Base-by-base conservation (phyloP, 176 grass and related monocot genomes). In the Triticum aestivum region DNA sequence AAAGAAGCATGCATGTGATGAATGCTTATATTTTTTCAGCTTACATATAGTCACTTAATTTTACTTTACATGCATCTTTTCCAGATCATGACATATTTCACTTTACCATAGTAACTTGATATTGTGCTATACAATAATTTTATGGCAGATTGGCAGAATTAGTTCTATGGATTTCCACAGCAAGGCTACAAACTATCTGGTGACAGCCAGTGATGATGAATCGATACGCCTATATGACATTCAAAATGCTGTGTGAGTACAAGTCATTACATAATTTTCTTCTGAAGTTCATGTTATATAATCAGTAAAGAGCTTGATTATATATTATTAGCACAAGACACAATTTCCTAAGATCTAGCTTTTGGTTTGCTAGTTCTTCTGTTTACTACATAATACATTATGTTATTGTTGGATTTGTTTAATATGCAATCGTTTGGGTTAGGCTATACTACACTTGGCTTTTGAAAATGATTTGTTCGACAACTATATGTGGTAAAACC, bases 111-210 rank as follows among this genome's bases (percentile, higher is more conserved):
- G 9, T 76, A 44, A 76, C 82, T 83, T 79, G 9, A 73, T 65
- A 68, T 26, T 74, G 51, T 34, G 61, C 8, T 84, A 80, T 33
- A 21, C 7, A 11, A 15, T 81, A 63, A 52, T 85, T 91, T 13
- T 76, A 68, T 79, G 79, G 21, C 88, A 98, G 96, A 98, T 94
- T 85, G 96, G 96, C 65, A 91, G 93, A 87, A 98, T 98, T 81
- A 98, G 92, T 66, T 98, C 96, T 20, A 98, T 98, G 93, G 96
- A 98, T 91, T 98, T 93, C 75, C 93, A 98, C 83, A 94, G 79
- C 71, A 96, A 89, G 79, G 73, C 88, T 35, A 92, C 88, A 61
- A 98, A 89, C 88, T 96, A 94, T 88, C 87, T 98, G 0, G 96
- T 98, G 34, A 98, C 96, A 13, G 96, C 96, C 68, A 92, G 96